phyloP scores from a whole-genome alignment of 2,329 filamentous ascomycete species.

The Epichloe scottii region DNA sequence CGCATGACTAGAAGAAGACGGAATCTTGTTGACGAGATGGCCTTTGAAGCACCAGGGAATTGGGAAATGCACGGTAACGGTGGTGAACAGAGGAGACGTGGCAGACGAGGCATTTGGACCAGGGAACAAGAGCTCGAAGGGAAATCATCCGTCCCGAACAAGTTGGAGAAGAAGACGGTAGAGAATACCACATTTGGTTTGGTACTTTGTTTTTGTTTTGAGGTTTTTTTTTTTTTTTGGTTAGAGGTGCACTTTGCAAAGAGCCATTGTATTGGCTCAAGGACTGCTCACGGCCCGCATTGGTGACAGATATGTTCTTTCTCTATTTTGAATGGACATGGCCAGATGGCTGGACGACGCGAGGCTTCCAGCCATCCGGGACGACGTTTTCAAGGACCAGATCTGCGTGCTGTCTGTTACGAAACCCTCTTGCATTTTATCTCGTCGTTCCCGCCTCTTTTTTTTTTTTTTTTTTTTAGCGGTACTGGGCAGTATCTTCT shows the following conservation, averaged over 20 bases:
- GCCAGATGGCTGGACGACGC: slow-evolving; percentile 1
- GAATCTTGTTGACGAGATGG: slow-evolving; percentile 4
- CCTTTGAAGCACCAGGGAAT: slow-evolving; percentile 2
- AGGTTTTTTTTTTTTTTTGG: slow-evolving; percentile 2
- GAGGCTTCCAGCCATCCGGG: neutral
- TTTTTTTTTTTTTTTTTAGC: neutral
- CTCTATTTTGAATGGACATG: neutral
- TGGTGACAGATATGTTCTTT: neutral
- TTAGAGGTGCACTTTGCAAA: slow-evolving; percentile 2
- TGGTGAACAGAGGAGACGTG: neutral
- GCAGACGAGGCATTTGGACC: neutral
- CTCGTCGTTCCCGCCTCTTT: neutral
- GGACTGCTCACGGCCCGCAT: neutral
- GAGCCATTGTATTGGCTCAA: neutral
- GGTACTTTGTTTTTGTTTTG: neutral
- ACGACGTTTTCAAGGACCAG: neutral
- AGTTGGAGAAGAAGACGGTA: neutral
- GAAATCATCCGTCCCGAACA: neutral
- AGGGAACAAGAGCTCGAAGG: neutral
- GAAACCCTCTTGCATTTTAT: neutral
- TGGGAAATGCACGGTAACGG: neutral
- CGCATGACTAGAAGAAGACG: slow-evolving; percentile 5
- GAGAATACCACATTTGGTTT: neutral
- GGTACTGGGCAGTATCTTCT: neutral
- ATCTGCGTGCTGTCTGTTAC: neutral